phyloP scores from a whole-genome alignment of 1,284 basidiomycete genomes.

The Crucibulum cyathiforme region DNA sequence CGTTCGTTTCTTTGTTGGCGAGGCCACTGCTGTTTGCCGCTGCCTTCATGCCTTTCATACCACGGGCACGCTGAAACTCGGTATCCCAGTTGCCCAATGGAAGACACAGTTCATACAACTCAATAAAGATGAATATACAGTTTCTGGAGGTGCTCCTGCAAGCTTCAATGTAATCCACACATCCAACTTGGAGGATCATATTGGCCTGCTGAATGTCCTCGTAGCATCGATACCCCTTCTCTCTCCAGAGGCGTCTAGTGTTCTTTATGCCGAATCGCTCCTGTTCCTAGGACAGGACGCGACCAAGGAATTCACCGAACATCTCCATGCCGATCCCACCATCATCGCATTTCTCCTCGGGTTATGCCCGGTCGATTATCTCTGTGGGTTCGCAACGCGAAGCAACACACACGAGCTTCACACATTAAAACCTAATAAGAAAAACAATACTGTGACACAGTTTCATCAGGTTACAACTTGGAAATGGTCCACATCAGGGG shows the following conservation, averaged over 20 bases:
- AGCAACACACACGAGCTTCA: conserved; percentile 51
- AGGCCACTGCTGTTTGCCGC: conserved; percentile 37
- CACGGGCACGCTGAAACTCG: conserved; percentile 22
- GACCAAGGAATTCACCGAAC: conserved; percentile 37
- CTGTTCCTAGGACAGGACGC: conserved; percentile 33
- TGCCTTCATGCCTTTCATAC: conserved; percentile 28
- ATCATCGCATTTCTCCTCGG: conserved; percentile 48
- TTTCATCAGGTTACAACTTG: conserved; percentile 51
- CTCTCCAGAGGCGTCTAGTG: conserved; percentile 22
- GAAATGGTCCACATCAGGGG: conserved; percentile 41
- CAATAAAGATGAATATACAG: conserved; percentile 39
- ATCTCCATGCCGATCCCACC: conserved; percentile 46
- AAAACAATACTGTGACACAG: conserved; percentile 20
- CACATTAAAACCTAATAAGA: background rate
- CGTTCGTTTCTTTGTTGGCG: conserved; percentile 38
- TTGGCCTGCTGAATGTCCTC: conserved; percentile 55
- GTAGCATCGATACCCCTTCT: conserved; percentile 46
- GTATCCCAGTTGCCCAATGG: conserved; percentile 45
- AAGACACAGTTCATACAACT: conserved; percentile 39
- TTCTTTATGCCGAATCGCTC: conserved; percentile 51
- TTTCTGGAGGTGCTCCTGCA: conserved; percentile 30
- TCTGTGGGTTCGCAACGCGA: conserved; percentile 47
- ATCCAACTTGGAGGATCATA: conserved; percentile 51
- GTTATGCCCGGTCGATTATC: conserved; percentile 44
- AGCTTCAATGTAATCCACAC: conserved; percentile 56